phyloP scores from a whole-genome alignment of 2,329 filamentous ascomycete genomes.

The Lachnellula cervina region DNA sequence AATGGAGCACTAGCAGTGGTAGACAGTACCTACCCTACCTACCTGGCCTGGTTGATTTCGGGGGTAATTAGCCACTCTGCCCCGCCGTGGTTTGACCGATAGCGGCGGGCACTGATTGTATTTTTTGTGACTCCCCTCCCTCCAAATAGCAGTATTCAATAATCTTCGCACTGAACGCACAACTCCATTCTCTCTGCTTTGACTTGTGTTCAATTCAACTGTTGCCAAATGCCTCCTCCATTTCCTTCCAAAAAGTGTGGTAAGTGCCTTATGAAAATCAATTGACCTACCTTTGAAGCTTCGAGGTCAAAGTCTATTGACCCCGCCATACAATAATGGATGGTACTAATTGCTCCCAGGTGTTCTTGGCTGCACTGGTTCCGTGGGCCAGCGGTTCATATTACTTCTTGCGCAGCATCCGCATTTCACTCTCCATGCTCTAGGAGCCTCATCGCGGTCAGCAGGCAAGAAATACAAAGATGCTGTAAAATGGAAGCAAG shows the following conservation, averaged over 20 bases:
- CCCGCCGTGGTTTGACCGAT: too few species aligned
- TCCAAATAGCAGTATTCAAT: background rate
- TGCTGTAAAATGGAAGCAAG: constrained; percentile 93
- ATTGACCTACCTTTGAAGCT: background rate
- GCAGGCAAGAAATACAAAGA: constrained; percentile 93
- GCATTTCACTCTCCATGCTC: constrained; percentile 76
- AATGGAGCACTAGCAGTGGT: too few species aligned
- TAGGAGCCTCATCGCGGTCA: constrained; percentile 84
- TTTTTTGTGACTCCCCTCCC: background rate
- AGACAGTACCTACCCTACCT: background rate
- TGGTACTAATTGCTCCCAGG: constrained; percentile 36
- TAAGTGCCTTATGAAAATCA: constrained; percentile 8
- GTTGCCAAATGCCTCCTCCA: constrained; percentile 17
- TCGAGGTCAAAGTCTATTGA: background rate
- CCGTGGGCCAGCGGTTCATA: constrained; percentile 93
- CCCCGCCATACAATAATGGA: constrained; percentile 3
- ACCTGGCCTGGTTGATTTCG: background rate
- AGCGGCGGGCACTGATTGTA: background rate
- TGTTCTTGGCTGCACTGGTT: constrained; percentile 88
- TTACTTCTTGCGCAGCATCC: constrained; percentile 86
- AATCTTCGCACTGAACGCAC: background rate
- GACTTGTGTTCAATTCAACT: background rate
- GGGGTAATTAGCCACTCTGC: background rate
- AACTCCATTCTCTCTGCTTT: background rate
- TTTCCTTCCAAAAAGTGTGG: constrained; percentile 54